Percentiles rank a stretch among this genome's conserved stretches.
These are phyloP conservation scores for Zoysia pacifica DNA, from an alignment of 176 grass and related monocot genomes.

Conservation along the genomic window DNA sequence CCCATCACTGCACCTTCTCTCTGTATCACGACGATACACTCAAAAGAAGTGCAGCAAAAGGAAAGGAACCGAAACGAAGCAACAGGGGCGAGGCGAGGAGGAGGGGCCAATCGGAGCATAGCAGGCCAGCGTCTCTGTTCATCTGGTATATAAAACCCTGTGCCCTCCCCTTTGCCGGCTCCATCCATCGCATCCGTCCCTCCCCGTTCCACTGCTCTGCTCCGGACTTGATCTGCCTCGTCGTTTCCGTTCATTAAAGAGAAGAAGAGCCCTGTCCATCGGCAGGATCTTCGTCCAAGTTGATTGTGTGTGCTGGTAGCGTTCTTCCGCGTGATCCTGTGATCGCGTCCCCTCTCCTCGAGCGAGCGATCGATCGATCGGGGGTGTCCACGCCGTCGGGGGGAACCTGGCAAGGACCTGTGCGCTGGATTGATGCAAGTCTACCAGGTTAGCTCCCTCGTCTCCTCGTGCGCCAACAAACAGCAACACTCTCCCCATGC, in stretches of 20 bases:
- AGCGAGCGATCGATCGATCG: neutral
- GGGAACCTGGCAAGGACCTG: constrained; percentile 7
- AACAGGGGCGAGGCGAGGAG: neutral
- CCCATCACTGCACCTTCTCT: neutral
- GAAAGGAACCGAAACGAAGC: constrained; percentile 12
- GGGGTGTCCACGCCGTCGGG: neutral
- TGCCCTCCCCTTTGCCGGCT: constrained; percentile 5
- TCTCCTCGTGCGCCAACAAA: neutral
- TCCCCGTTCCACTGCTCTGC: neutral
- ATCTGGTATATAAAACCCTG: constrained; percentile 39
- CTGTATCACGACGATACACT: constrained; percentile 17
- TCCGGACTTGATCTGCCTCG: neutral
- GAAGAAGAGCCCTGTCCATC: too few species aligned
- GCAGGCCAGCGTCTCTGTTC: constrained; percentile 8
- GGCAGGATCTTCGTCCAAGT: neutral
- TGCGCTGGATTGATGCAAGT: constrained; percentile 50
- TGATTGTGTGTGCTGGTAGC: neutral
- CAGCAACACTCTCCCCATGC: neutral
- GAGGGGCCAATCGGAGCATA: constrained; percentile 36
- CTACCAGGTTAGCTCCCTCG: constrained; percentile 51
- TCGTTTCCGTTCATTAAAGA: neutral
- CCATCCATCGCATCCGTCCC: constrained; percentile 19
- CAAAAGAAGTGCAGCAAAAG: constrained; percentile 48
- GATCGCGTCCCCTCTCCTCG: neutral
- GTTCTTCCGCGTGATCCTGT: constrained; percentile 50